Percentiles rank a stretch among this genome's conserved stretches.
Conservation (phyloP, 2,329 filamentous ascomycete genomes). For the Hypoxylon sp. region DNA sequence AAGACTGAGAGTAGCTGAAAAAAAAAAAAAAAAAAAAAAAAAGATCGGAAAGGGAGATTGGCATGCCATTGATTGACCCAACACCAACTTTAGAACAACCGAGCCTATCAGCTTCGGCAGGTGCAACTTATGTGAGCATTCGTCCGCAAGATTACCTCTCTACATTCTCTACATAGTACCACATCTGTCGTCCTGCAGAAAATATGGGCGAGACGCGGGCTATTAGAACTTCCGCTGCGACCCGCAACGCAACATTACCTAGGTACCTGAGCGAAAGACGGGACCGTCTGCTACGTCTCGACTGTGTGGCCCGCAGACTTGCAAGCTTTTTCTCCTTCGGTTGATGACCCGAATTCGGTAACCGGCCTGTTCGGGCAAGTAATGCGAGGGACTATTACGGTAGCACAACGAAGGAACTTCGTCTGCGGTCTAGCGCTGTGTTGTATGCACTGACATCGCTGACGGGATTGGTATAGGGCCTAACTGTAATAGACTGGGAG, state of each 20-base stretch:
- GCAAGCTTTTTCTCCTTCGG: slow-evolving; percentile 30
- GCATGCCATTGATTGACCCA: slow-evolving; percentile 15
- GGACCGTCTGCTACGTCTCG: background rate
- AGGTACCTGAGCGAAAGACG: background rate
- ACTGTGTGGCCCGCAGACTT: slow-evolving; percentile 13
- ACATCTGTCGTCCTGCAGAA: slow-evolving; percentile 18
- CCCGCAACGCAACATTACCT: slow-evolving; percentile 19
- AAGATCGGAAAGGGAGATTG: slow-evolving; percentile 24
- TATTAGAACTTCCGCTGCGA: slow-evolving; percentile 14
- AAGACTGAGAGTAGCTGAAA: slow-evolving; percentile 32
- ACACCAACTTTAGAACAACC: slow-evolving; percentile 11
- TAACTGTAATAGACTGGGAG: slow-evolving; percentile 20
- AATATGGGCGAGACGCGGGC: slow-evolving; percentile 20
- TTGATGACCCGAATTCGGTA: slow-evolving; percentile 33
- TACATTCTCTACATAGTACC: too few species aligned
- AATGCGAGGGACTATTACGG: slow-evolving; percentile 36
- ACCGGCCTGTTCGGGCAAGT: slow-evolving; percentile 27
- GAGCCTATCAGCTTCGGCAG: slow-evolving; percentile 22
- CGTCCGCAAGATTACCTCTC: background rate
- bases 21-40: slow-evolving; percentile 18
- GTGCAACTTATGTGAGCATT: slow-evolving; percentile 7
- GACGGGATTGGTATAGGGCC: slow-evolving; percentile 17
- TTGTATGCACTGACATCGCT: slow-evolving; percentile 10
- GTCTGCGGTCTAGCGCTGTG: background rate
- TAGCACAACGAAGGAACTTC: slow-evolving; percentile 25